Percentiles rank a stretch among this genome's conserved stretches.
Evolutionary conservation across 139 green algal genomes (phyloP).

Genomic region (Spirogloea muscicola): DNA sequence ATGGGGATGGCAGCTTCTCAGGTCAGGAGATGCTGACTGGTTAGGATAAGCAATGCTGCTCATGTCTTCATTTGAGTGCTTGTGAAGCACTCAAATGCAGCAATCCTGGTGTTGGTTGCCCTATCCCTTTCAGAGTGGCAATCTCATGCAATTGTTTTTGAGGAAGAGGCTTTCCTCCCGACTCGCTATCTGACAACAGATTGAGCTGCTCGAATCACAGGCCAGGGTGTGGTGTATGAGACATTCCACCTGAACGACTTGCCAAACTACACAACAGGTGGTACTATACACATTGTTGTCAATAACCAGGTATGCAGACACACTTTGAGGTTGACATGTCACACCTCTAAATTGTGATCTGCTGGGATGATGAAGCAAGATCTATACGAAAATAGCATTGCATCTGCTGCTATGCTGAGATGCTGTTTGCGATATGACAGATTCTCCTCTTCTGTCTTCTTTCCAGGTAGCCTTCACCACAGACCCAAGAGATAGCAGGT

Average conservation of each 20-base stretch:
- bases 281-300: slow-evolving; percentile 92
- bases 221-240: slow-evolving; percentile 98
- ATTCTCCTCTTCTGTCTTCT: too few relatives aligned
- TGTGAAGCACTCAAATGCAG: too few relatives aligned
- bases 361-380: too few relatives aligned
- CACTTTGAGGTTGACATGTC: too few relatives aligned
- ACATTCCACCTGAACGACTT: slow-evolving; percentile 91
- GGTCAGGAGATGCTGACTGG: too few relatives aligned
- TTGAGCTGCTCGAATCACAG: too few relatives aligned
- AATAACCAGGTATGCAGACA: slow-evolving; percentile 91
- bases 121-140: slow-evolving; percentile 6
- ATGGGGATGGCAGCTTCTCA: slow-evolving; percentile 92
- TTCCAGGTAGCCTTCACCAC: slow-evolving; percentile 95
- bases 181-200: too few relatives aligned
- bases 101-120: too few relatives aligned
- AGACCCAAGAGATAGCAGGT: slow-evolving; percentile 73
- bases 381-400: too few relatives aligned
- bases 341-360: too few relatives aligned
- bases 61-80: too few relatives aligned
- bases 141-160: neutral
- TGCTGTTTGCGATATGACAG: neutral
- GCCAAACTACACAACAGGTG: slow-evolving; percentile 90
- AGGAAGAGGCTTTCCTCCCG: neutral
- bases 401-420: neutral
- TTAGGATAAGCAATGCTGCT: too few relatives aligned